phyloP scores from a whole-genome alignment of 2,329 filamentous ascomycete genomes.

The Massarina eburnea region DNA sequence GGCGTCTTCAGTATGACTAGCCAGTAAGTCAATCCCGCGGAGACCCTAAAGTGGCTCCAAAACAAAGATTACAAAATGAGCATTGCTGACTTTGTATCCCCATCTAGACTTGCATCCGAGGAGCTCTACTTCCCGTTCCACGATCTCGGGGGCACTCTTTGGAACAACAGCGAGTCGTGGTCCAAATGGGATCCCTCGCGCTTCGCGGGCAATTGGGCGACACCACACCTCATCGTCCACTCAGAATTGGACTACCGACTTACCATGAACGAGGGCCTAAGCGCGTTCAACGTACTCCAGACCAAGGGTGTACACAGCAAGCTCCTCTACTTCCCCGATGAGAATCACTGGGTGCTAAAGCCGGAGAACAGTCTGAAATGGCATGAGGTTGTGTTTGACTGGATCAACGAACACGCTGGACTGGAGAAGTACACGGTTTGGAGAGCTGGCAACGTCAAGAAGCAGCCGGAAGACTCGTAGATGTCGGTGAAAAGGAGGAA shows the following conservation, averaged over 20 bases:
- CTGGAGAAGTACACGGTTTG: constrained; percentile 48
- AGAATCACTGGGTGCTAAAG: constrained; percentile 83
- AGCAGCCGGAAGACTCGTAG: no score
- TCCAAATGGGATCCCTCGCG: constrained; percentile 60
- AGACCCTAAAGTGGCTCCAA: no score
- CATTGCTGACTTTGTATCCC: no score
- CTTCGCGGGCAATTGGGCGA: constrained; percentile 70
- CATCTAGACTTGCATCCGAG: constrained; percentile 52
- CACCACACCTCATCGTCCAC: constrained; percentile 87
- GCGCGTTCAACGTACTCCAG: constrained; percentile 85
- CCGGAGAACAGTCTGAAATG: constrained; percentile 88
- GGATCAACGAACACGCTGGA: constrained; percentile 65
- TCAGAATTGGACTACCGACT: constrained; percentile 88
- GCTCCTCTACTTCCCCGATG: constrained; percentile 79
- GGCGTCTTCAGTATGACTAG: constrained; percentile 70
- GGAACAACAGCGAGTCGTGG: constrained; percentile 52
- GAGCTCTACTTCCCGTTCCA: constrained; percentile 57
- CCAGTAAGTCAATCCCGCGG: no score
- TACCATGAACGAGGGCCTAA: constrained; percentile 79
- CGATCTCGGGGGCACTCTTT: constrained; percentile 41
- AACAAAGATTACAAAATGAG: no score
- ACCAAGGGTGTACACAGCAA: constrained; percentile 72
- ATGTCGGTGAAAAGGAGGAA: no score
- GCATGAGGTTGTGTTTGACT: constrained; percentile 83
- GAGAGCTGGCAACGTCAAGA: no score